Evolutionary conservation across 208 protist species (phyloP).

Genomic region (Leishmania gerbilli): DNA sequence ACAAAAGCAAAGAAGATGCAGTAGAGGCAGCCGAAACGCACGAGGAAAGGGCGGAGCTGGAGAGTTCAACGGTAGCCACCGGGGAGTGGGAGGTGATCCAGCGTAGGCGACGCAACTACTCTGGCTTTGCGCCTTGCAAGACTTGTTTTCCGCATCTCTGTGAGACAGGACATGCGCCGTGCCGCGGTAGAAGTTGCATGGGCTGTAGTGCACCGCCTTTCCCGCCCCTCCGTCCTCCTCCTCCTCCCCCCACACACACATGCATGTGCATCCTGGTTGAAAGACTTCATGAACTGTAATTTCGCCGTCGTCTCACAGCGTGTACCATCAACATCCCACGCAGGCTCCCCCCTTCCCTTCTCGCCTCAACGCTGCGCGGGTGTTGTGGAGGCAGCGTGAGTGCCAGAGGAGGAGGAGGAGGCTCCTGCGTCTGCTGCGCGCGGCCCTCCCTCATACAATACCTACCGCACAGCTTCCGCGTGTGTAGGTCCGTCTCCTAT

Average conservation of each 20-base stretch:
- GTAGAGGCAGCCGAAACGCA: background rate
- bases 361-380: background rate
- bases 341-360: background rate
- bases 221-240: background rate
- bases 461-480: background rate
- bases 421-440: background rate
- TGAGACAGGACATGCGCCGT: background rate
- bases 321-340: no score
- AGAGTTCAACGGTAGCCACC: background rate
- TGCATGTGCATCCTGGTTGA: background rate
- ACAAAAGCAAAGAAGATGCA: conserved; percentile 5
- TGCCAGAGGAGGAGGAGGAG: background rate
- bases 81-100: no score
- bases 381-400: background rate
- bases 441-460: background rate
- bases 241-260: no score
- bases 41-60: background rate
- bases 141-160: background rate
- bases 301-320: background rate
- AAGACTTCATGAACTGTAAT: background rate
- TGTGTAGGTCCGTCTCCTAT: background rate
- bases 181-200: background rate
- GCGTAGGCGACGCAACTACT: background rate
- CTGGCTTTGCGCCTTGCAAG: background rate
- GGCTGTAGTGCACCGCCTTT: background rate